These are phyloP conservation scores for Drosera capensis DNA, from an alignment of 148 eudicot genomes.

Conservation along the genomic window DNA sequence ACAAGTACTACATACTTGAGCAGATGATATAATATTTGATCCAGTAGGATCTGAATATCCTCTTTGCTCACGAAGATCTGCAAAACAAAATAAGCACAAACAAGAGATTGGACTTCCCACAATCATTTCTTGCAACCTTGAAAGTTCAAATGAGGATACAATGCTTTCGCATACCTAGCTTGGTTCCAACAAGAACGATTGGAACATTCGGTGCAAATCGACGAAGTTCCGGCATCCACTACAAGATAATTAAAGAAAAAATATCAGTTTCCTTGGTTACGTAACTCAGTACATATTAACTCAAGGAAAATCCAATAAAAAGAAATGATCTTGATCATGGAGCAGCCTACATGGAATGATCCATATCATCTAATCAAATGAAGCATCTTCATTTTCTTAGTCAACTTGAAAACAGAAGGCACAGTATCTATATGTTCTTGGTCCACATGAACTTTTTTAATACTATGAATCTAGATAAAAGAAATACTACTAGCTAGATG, in stretches of 20 bases:
- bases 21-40: slow-evolving; percentile 46
- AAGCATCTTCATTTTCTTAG: no score
- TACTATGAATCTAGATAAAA: no score
- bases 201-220: slow-evolving; percentile 94
- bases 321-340: no score
- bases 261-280: neutral
- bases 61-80: slow-evolving; percentile 86
- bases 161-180: slow-evolving; percentile 41
- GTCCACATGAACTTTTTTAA: no score
- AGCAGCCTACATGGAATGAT: no score
- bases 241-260: neutral
- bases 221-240: slow-evolving; percentile 99
- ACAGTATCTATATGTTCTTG: no score
- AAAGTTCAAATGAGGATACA: neutral
- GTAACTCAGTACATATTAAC: neutral
- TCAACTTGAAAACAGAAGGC: no score
- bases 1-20: slow-evolving; percentile 41
- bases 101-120: neutral
- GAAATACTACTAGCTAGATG: no score
- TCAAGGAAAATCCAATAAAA: no score
- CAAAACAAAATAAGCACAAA: neutral
- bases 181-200: slow-evolving; percentile 94
- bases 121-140: neutral
- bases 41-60: slow-evolving; percentile 74
- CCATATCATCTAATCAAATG: no score